phyloP scores from a whole-genome alignment of 139 green algal species.

The Dunaliella primolecta region DNA sequence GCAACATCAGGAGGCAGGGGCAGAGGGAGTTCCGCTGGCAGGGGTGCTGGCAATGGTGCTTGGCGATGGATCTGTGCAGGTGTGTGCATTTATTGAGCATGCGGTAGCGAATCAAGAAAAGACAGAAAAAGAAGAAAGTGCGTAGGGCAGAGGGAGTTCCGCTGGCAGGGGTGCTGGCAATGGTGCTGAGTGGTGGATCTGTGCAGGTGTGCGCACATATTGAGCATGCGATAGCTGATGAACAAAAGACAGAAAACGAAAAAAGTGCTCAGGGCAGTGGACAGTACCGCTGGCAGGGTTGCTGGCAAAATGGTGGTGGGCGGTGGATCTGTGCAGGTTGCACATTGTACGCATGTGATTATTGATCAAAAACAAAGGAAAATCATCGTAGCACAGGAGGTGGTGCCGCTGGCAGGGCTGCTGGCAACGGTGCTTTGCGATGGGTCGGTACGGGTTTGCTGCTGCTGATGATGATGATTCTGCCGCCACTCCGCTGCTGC shows the following conservation, averaged over 20 bases:
- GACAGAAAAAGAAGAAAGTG: too few species aligned
- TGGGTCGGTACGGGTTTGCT: too few species aligned
- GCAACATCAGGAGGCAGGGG: not conserved
- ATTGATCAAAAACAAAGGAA: not conserved
- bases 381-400: not conserved
- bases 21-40: not conserved
- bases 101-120: not conserved
- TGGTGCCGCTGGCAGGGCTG: too few species aligned
- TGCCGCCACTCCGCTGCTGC: too few species aligned
- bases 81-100: not conserved
- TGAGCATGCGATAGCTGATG: not conserved
- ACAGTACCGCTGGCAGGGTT: not conserved
- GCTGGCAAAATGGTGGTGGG: not conserved
- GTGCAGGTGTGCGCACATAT: not conserved
- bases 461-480: too few species aligned
- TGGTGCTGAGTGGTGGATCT: not conserved
- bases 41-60: not conserved
- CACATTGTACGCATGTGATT: not conserved
- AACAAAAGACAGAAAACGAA: not conserved
- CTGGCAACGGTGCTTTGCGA: too few species aligned
- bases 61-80: not conserved
- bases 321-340: not conserved
- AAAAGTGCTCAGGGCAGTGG: too few species aligned
- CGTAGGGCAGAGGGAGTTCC: not conserved
- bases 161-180: not conserved